phyloP scores from a whole-genome alignment of 352 stramenopile genomes.

The Phytophthora citrophthora region DNA sequence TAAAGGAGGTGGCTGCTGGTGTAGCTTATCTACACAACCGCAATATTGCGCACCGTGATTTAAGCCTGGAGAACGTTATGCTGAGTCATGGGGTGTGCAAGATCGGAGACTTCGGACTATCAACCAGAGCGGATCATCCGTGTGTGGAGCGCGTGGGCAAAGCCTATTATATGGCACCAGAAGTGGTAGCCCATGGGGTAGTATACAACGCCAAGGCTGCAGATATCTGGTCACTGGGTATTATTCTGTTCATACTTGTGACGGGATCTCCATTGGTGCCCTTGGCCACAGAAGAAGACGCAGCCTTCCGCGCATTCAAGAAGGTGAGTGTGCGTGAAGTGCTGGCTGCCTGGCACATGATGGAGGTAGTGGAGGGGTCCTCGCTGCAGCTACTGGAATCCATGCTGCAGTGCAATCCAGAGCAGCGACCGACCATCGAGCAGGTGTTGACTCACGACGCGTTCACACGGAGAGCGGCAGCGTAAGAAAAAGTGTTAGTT shows the following conservation, averaged over 20 bases:
- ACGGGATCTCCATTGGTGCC: conserved; percentile 39
- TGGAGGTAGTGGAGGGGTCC: conserved; percentile 4
- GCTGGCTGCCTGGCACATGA: conserved; percentile 39
- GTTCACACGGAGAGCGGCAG: conserved; percentile 3
- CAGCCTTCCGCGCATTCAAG: conserved; percentile 33
- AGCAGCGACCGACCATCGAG: conserved; percentile 15
- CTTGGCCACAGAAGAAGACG: conserved; percentile 33
- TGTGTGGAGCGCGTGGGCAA: conserved; percentile 39
- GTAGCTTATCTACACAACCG: conserved; percentile 35
- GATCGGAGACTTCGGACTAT: conserved; percentile 57
- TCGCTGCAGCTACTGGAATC: conserved; percentile 30
- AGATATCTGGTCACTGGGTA: conserved; percentile 64
- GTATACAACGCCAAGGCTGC: conserved; percentile 46
- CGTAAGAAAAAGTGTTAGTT: neutral
- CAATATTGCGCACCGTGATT: conserved; percentile 41
- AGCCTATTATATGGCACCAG: conserved; percentile 49
- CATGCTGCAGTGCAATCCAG: conserved; percentile 40
- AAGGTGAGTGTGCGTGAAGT: conserved; percentile 36
- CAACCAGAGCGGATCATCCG: conserved; percentile 16
- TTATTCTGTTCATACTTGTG: conserved; percentile 59
- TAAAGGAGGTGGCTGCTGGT: conserved; percentile 25
- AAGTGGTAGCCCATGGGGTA: conserved; percentile 34
- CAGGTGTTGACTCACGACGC: conserved; percentile 24
- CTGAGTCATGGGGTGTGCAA: conserved; percentile 40
- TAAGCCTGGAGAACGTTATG: conserved; percentile 54